Evolutionary conservation across 2,329 filamentous ascomycete genomes (phyloP), one percentile per base, ranked within the genome.

Genomic region (Aspergillus sp.): DNA sequence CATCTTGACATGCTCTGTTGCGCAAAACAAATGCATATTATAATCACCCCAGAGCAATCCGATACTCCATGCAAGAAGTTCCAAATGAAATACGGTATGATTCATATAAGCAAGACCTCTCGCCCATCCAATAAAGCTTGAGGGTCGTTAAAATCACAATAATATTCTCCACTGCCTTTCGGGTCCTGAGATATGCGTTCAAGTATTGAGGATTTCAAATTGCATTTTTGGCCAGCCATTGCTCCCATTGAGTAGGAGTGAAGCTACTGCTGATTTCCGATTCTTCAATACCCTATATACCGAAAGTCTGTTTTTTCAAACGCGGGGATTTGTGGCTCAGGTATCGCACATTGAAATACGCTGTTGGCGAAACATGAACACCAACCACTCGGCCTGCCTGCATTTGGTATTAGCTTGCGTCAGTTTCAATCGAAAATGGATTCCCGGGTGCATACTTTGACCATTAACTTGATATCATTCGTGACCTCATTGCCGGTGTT

Each of bases 301-400:
- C 61, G 47, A 58, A 45, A 61, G 62, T 74, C 64, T 60, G 55
- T 37, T 53, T 53, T 53, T 8, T 33, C 45, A 31, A 11, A 52
- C 33, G n/a, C 40, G 15, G n/a, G 55, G 39, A 19, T 37, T 17
- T 47, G 15, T 52, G 46, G 27, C 49, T 40, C 48, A 49, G 44
- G 27, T 49, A 24, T 61, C 72, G 68, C 63, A 75, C 92, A 75
- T 98, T 87, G 73, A 96, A 93, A 50, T 96, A 81, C 19, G 93
- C 91, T 0, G 93, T 97, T 2, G 93, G 93, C 43, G 91, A 93
- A 41, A 97, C 91, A 78, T 98, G 93, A 44, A 96, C 86, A 12
- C 93, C 90, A 8, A 90, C 84, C 64, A 95, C 76, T 44, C 93
- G 81, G 67, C 90, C 82, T 49, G 76, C 76, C 78, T 82, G 66